Evolutionary conservation across 768 basidiomycete species (phyloP), one percentile per base, ranked within the genome.

Genomic region (Cyclocybe cylindracea): DNA sequence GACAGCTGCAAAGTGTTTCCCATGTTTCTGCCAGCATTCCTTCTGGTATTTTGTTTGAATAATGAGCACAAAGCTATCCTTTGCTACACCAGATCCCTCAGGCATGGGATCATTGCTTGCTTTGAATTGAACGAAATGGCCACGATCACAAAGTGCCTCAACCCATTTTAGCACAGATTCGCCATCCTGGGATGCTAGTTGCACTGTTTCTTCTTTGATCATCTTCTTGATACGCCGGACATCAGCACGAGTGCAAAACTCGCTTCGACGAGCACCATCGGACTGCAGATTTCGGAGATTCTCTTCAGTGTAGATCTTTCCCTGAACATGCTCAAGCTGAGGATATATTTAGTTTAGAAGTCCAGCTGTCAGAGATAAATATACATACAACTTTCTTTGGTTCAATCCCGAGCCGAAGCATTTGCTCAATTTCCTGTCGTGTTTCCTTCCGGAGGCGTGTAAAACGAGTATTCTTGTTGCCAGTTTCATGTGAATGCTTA

Each of bases 41-140:
- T 14, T 14, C 34, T 56, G 55, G 13, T 39, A 56, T 14, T 18
- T 29, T 14, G 47, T 57, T 40, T 53, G 56, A 36, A 57, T 57
- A 10, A 57, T 57, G 11, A 57, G 39, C 4, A 46, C 7, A 38
- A 57, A 57, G 4, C 32, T 32, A 44, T 53, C 38, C 4, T 3
- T 14, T 3, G 33, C 51, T 1, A 57, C 24, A 19, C 38, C 31
- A 9, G 56, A 53, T 1, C 48, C 56, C 3, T 10, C 0, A 13
- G 56, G 56, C 0, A 39, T 18, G 13, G 24, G 6, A 38, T 46
- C 34, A 13, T 32, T 10, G 32, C 29, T 36, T 8, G 48, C 29
- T 33, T 58, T 58, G 18, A 57, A 45, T 16, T 29, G 33, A 16
- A 57, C 47, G 39, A 38, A 44, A 14, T 40, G 16, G 11, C 48